Evolutionary conservation across 805 yeast genomes (phyloP), one percentile per base, ranked within the genome.

Genomic region (Kazachstania kunashirensis): DNA sequence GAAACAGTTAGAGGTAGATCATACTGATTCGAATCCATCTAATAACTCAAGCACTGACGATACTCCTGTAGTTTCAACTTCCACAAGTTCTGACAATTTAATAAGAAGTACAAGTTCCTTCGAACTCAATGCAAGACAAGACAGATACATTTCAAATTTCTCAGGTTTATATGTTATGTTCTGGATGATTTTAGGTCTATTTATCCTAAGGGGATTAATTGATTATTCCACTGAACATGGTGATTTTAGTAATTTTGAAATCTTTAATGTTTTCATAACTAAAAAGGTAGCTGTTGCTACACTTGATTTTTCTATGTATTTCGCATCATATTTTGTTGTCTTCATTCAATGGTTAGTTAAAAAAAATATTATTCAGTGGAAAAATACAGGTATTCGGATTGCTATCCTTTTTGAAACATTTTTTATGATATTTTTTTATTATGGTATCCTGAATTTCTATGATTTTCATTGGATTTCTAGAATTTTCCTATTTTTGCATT

Each of bases 401-500:
- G 80, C 79, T 48, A 65, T 73, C 6, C 29, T 71, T 31, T 74
- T 62, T 50, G 94, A 86, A 52, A 34, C 75, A 3, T 39, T 44
- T 0, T 79, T 69, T 49, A 53, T 84, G 9, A 35, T 59, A 8
- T 67, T 71, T 38, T 83, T 75, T 62, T 53, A 40, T 23, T 57
- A 63, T 47, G 65, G 73, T 48, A 73, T 85, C 5, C 71, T 76
- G 19, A 61, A 66, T 21, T 33, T 43, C n/a, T 38, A 55, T 23
- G 44, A 47, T 9, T 81, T 71, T 49, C 85, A 94, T 10, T 92
- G 98, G 98, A 82, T 88, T 34, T 95, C 85, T 2, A 77, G 78
- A 52, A 88, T 88, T 29, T 92, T 84, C 50, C 61, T 92, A 43
- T 72, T 84, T 41, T 64, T 92, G 35, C 98, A 92, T 55, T 75